phyloP scores from a whole-genome alignment of 768 basidiomycete species.

The Nevesoporus exiguus region DNA sequence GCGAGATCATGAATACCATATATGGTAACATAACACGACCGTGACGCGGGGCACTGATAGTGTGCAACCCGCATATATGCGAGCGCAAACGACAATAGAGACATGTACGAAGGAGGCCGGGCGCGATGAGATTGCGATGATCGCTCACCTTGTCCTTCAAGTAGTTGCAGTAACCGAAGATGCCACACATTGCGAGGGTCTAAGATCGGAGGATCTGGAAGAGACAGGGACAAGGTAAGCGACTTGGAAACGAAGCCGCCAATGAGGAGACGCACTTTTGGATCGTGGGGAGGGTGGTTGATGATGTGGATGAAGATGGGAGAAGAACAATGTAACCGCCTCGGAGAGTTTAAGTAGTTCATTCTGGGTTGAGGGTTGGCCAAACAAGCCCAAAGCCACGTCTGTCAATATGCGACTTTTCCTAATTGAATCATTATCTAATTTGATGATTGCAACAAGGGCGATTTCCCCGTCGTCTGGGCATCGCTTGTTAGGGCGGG shows the following conservation, averaged over 20 bases:
- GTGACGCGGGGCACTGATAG: background rate
- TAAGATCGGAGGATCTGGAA: slow-evolving; percentile 5
- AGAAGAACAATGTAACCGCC: slow-evolving; percentile 5
- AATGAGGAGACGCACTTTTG: slow-evolving; percentile 10
- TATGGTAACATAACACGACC: slow-evolving; percentile 12
- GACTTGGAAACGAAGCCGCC: background rate
- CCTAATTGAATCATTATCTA: slow-evolving; percentile 3
- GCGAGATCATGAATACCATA: slow-evolving; percentile 14
- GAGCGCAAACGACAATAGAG: background rate
- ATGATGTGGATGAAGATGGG: slow-evolving; percentile 23
- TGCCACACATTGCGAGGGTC: slow-evolving; percentile 75
- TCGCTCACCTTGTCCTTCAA: slow-evolving; percentile 84
- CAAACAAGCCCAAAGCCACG: slow-evolving; percentile 31
- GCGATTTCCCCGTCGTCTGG: slow-evolving; percentile 16
- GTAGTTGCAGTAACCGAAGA: slow-evolving; percentile 94
- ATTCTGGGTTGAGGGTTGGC: slow-evolving; percentile 29
- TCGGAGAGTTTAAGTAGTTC: slow-evolving; percentile 29
- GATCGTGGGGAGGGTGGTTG: slow-evolving; percentile 5
- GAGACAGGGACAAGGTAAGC: slow-evolving; percentile 1
- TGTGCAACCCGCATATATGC: slow-evolving; percentile 9
- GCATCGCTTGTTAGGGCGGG: slow-evolving; percentile 10
- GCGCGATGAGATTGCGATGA: background rate
- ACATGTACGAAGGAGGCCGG: background rate
- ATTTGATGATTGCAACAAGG: background rate
- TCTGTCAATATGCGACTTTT: slow-evolving; percentile 1